Percentiles rank a stretch among this genome's conserved stretches.
Evolutionary conservation across 2,329 filamentous ascomycete genomes (phyloP).

Genomic region (Dactylellina sp.): DNA sequence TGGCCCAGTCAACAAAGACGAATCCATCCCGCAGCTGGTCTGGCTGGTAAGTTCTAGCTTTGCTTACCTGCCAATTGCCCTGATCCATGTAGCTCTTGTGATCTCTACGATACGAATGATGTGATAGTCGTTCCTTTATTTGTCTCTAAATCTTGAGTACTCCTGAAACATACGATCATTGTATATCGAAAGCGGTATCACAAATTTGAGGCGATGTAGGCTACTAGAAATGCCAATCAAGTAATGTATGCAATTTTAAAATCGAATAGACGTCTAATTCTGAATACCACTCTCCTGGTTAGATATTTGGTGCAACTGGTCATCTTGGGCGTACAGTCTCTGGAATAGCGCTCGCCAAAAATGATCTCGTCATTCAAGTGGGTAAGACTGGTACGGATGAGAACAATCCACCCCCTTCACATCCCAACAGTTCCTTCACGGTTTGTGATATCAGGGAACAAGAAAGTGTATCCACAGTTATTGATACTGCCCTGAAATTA

Average conservation of each 20-base stretch:
- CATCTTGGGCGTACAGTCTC: constrained; percentile 94
- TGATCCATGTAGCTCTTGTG: too few species aligned
- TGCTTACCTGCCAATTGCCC: neutral
- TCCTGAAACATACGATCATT: neutral
- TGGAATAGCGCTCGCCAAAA: constrained; percentile 80
- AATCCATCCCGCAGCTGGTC: constrained; percentile 48
- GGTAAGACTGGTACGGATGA: constrained; percentile 74
- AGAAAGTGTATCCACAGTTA: constrained; percentile 78
- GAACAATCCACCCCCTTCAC: constrained; percentile 77
- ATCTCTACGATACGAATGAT: neutral
- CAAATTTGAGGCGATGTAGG: neutral
- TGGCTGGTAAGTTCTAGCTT: constrained; percentile 45
- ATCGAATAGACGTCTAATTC: neutral
- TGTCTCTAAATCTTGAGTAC: neutral
- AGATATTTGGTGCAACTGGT: constrained; percentile 94
- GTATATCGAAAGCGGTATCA: too few species aligned
- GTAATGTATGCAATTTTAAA: constrained; percentile 8
- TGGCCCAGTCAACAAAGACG: constrained; percentile 51
- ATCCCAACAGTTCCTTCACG: constrained; percentile 79
- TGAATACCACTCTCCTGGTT: neutral
- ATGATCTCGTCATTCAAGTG: constrained; percentile 86
- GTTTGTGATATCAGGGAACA: constrained; percentile 89
- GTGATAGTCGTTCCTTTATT: constrained; percentile 1
- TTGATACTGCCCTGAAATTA: constrained; percentile 76
- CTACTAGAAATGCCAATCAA: neutral